phyloP scores from a whole-genome alignment of 306 rosid genomes.

The Rubus idaeus region DNA sequence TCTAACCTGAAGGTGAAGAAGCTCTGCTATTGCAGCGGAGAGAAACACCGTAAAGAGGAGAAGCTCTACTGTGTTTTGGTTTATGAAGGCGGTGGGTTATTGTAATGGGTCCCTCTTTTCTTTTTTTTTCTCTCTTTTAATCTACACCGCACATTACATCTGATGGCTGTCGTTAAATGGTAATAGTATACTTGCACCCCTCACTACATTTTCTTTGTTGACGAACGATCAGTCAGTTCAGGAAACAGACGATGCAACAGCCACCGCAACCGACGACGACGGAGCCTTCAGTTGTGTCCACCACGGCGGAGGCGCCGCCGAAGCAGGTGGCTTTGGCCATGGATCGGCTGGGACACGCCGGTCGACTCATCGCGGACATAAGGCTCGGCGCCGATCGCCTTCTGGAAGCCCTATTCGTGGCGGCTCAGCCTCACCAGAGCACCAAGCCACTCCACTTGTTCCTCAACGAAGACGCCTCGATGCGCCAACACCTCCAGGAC shows the following conservation, averaged over 20 bases:
- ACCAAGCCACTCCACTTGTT: slow-evolving; percentile 64
- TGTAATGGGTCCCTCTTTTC: too few species aligned
- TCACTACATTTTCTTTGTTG: too few species aligned
- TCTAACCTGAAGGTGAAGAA: background rate
- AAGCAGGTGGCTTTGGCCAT: slow-evolving; percentile 90
- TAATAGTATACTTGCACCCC: too few species aligned
- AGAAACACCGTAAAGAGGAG: background rate
- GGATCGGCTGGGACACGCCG: slow-evolving; percentile 82
- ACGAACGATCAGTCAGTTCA: too few species aligned
- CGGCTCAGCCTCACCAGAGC: slow-evolving; percentile 74
- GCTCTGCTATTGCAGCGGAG: background rate
- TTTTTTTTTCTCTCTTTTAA: background rate
- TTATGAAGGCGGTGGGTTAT: too few species aligned
- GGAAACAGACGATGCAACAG: slow-evolving; percentile 11
- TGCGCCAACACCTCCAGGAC: slow-evolving; percentile 83
- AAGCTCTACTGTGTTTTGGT: background rate
- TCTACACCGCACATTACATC: background rate
- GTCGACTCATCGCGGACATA: slow-evolving; percentile 77
- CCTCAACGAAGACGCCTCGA: slow-evolving; percentile 69
- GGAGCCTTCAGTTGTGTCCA: slow-evolving; percentile 32
- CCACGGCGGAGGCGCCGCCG: slow-evolving; percentile 77
- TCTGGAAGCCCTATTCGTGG: slow-evolving; percentile 75
- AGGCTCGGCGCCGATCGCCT: slow-evolving; percentile 91
- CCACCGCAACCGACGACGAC: slow-evolving; percentile 43
- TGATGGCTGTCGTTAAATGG: background rate